Evolutionary conservation across 2,329 filamentous ascomycete genomes (phyloP).

Genomic region (Lojkania enalia): DNA sequence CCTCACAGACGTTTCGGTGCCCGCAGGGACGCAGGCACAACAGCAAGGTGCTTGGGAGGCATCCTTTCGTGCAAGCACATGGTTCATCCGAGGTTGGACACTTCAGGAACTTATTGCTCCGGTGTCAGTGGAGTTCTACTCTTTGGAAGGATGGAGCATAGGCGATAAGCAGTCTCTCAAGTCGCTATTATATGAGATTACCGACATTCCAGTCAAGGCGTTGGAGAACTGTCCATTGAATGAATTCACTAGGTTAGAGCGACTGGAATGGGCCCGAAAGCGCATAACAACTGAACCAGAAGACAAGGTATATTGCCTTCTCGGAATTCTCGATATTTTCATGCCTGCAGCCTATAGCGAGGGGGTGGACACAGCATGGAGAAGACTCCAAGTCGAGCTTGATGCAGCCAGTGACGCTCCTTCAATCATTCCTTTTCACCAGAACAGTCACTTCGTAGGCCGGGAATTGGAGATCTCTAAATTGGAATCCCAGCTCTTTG

Average conservation of each 20-base stretch:
- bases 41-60: slow-evolving; percentile 15
- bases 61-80: slow-evolving; percentile 19
- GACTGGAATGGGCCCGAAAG: slow-evolving; percentile 20
- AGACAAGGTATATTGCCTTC: slow-evolving; percentile 29
- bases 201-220: slow-evolving; percentile 16
- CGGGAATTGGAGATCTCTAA: slow-evolving; percentile 17
- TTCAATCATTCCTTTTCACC: slow-evolving; percentile 21
- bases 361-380: slow-evolving; percentile 17
- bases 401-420: slow-evolving; percentile 15
- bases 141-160: slow-evolving; percentile 11
- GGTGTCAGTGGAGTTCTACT: slow-evolving; percentile 21
- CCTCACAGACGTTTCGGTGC: slow-evolving; percentile 20
- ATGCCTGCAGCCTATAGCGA: slow-evolving; percentile 14
- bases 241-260: slow-evolving; percentile 23
- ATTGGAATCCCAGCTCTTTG: slow-evolving; percentile 20
- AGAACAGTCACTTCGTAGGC: slow-evolving; percentile 23
- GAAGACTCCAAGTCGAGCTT: slow-evolving; percentile 15
- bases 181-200: slow-evolving; percentile 18
- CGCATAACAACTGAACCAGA: slow-evolving; percentile 28
- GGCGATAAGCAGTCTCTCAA: slow-evolving; percentile 18
- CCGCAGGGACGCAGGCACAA: slow-evolving; percentile 1
- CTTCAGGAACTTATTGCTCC: too few relatives aligned
- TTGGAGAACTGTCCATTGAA: slow-evolving; percentile 19
- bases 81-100: too few relatives aligned
- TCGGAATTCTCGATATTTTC: slow-evolving; percentile 24